phyloP scores from a whole-genome alignment of 192 early-diverging fungal species.

The Backusella luteola region DNA sequence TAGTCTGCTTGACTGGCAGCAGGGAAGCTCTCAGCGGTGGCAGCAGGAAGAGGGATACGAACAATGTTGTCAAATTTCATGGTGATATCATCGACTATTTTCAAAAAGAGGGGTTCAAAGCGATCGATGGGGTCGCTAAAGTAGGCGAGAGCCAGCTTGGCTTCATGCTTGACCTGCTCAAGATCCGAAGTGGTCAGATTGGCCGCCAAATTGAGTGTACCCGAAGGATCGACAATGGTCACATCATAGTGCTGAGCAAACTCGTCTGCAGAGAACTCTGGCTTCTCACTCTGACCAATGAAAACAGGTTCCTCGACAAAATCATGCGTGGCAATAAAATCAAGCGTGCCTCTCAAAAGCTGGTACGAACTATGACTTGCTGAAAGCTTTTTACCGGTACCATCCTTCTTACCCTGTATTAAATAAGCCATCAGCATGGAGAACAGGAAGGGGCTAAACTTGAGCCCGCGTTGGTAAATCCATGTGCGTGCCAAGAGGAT shows the following conservation, averaged over 20 bases:
- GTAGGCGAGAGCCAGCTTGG: conserved; percentile 56
- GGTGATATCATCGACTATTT: conserved; percentile 61
- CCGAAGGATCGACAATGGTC: conserved; percentile 84
- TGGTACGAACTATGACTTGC: conserved; percentile 81
- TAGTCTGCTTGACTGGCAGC: conserved; percentile 39
- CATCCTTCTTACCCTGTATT: conserved; percentile 57
- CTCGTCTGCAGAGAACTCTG: conserved; percentile 60
- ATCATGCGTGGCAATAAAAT: conserved; percentile 76
- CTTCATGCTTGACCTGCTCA: conserved; percentile 75
- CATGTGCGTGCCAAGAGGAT: conserved; percentile 82
- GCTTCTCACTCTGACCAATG: conserved; percentile 60
- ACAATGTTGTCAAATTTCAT: conserved; percentile 72
- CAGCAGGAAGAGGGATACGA: conserved; percentile 25
- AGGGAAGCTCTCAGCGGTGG: conserved; percentile 29
- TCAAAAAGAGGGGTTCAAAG: conserved; percentile 80
- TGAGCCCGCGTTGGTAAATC: conserved; percentile 75
- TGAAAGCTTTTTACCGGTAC: conserved; percentile 61
- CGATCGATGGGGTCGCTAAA: conserved; percentile 69
- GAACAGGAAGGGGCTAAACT: conserved; percentile 78
- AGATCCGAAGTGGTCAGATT: conserved; percentile 63
- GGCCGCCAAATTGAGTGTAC: conserved; percentile 80
- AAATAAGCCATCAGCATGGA: conserved; percentile 89
- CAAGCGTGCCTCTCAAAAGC: conserved; percentile 81
- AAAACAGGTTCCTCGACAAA: conserved; percentile 64
- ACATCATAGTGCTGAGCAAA: conserved; percentile 71